Base-by-base conservation (phyloP, 192 early-diverging fungal species). In the Podila verticillata region DNA sequence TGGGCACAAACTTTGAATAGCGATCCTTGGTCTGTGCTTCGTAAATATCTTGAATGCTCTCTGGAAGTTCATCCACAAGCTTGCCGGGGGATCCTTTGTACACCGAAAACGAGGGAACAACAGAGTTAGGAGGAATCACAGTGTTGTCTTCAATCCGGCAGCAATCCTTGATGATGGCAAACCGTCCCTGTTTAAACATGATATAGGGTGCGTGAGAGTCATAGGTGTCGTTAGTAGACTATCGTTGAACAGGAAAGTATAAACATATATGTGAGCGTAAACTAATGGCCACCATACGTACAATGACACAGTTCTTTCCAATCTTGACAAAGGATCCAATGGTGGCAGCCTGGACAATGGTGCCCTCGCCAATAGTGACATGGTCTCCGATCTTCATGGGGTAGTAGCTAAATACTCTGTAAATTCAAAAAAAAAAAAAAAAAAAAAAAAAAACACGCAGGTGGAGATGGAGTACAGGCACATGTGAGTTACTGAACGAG, bases 331-430 rank as follows among this genome's bases (percentile, higher is more conserved):
- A 89, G 2, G 91, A 94, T 26, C 98, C 98, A 39, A 99, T 96
- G 12, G 87, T 90, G 0, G 98, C 96, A 15, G 96, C 95, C 70
- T 98, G 95, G 9, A 99, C 89, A 57, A 98, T 89, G 19, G 92
- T 86, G 36, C 93, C 92, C 74, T 96, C 92, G 5, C 96, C 96
- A 70, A 96, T 95, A 26, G 88, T 86, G 3, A 97, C 95, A 78
- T 95, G 89, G 80, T 97, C 95, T n/a, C 95, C 96, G 49, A 99
- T 95, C 80, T 97, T 98, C 86, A 98, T 93, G 36, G 97, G 97
- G 63, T 96, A 99, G 78, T 99, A 98, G 82, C 92, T 96, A 81
- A 99, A 98, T 7, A 92, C 83, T 31, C 95, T 96, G 67, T 30
- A 74, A 15, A 58, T 20, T 12, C 31, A 58, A 63, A n/a, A 60